Evolutionary conservation across 2,329 filamentous ascomycete species (phyloP).

Genomic region (Aureobasidium subglaciale): DNA sequence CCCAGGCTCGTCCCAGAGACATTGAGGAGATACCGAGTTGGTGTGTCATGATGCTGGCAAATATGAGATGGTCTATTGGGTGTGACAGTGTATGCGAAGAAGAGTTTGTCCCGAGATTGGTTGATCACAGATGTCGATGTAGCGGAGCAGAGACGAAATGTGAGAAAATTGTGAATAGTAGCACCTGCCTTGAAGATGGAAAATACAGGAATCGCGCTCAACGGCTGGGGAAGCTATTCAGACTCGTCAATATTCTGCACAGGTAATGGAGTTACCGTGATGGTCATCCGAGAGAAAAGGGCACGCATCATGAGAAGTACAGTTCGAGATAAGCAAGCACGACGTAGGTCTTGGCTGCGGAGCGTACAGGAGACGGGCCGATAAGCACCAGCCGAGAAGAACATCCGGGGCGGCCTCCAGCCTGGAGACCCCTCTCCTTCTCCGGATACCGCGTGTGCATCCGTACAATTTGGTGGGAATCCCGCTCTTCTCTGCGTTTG

Average conservation of each 20-base stretch:
- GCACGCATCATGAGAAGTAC: not conserved
- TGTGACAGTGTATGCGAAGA: not conserved
- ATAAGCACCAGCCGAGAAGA: not conserved
- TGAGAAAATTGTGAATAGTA: not conserved
- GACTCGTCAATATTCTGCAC: not conserved
- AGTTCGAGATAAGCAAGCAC: not conserved
- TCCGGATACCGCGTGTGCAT: not conserved
- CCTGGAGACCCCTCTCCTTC: not conserved
- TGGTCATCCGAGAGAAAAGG: not conserved
- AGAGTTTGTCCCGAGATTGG: not conserved
- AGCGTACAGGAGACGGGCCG: not conserved
- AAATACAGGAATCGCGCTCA: no score
- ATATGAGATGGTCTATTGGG: not conserved
- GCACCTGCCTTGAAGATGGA: not conserved
- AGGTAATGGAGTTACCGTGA: not conserved
- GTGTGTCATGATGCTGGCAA: constrained; percentile 38
- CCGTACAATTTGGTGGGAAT: not conserved
- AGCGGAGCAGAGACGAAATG: not conserved
- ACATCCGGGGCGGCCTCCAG: not conserved
- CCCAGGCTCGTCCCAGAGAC: constrained; percentile 66
- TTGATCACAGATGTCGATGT: not conserved
- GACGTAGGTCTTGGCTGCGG: not conserved
- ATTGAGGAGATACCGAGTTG: constrained; percentile 67
- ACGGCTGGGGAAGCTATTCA: not conserved
- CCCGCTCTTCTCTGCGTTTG: no score